Conservation (phyloP, 169 alveolate genomes). For the Cryptosporidium ryanae region DNA sequence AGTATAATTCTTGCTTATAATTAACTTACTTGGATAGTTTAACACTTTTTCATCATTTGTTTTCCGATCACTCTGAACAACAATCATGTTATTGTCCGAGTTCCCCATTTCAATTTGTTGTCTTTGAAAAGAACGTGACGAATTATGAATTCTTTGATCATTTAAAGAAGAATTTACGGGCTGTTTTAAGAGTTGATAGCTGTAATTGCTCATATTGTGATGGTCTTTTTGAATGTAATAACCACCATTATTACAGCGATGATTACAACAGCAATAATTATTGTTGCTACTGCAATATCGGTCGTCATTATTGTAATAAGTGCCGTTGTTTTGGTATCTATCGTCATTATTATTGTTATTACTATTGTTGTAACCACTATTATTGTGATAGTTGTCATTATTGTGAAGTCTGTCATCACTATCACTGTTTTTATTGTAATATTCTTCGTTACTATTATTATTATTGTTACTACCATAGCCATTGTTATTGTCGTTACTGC, state of each 20-base stretch:
- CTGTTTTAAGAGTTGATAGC: not conserved
- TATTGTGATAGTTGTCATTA: constrained; percentile 6
- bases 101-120: too few relatives aligned
- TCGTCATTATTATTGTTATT: constrained; percentile 9
- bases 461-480: not conserved
- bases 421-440: not conserved
- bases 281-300: constrained; percentile 20
- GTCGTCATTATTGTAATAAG: not conserved
- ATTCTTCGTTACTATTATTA: not conserved
- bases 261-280: too few relatives aligned
- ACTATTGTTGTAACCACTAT: not conserved
- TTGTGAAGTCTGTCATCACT: not conserved
- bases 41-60: too few relatives aligned
- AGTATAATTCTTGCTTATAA: too few relatives aligned
- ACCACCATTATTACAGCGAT: not conserved
- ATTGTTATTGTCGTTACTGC: constrained; percentile 17
- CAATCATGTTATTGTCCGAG: too few relatives aligned
- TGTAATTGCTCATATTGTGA: not conserved
- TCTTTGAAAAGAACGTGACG: too few relatives aligned
- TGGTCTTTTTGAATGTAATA: not conserved
- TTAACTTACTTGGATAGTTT: too few relatives aligned
- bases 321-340: not conserved
- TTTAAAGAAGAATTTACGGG: not conserved
- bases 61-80: too few relatives aligned
- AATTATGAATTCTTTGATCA: too few relatives aligned